A percentile compares a stretch with the other conserved stretches of the same genome.
phyloP scores from a whole-genome alignment of 495 filamentous ascomycete species.

The Lasiosphaeria ovina region DNA sequence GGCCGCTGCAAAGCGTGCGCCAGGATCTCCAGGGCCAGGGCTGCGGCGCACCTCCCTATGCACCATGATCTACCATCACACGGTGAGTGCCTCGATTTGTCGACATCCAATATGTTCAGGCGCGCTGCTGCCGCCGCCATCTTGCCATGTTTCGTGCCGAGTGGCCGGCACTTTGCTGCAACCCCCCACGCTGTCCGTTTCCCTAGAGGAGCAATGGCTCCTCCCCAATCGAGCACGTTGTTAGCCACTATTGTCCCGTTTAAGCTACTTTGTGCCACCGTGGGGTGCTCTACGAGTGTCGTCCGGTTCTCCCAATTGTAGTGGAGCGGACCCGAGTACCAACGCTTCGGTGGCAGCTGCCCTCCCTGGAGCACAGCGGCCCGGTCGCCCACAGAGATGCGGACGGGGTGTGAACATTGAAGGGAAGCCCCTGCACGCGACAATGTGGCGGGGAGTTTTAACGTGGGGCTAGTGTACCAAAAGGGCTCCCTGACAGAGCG shows the following conservation, averaged over 20 bases:
- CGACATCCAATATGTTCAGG: background rate
- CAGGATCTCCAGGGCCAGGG: conserved; percentile 29
- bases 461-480: conserved; percentile 15
- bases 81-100: conserved; percentile 19
- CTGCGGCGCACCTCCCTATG: conserved; percentile 13
- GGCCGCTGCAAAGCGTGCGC: conserved; percentile 31
- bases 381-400: too few relatives aligned
- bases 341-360: too few relatives aligned
- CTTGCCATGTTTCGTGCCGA: background rate
- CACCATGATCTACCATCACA: conserved; percentile 7
- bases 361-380: too few relatives aligned
- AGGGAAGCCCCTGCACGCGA: conserved; percentile 10
- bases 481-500: background rate
- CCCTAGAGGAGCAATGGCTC: background rate
- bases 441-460: conserved; percentile 3
- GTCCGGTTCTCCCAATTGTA: too few relatives aligned
- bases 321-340: too few relatives aligned
- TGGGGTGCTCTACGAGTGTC: conserved; percentile 11
- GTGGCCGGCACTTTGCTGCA: background rate
- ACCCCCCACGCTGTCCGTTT: background rate
- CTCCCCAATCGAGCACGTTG: background rate
- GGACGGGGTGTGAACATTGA: background rate
- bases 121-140: background rate
- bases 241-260: conserved; percentile 1
- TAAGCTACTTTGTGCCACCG: conserved; percentile 7